Evolutionary conservation across 352 stramenopile genomes (phyloP).

Genomic region (Pythium diclinum): DNA sequence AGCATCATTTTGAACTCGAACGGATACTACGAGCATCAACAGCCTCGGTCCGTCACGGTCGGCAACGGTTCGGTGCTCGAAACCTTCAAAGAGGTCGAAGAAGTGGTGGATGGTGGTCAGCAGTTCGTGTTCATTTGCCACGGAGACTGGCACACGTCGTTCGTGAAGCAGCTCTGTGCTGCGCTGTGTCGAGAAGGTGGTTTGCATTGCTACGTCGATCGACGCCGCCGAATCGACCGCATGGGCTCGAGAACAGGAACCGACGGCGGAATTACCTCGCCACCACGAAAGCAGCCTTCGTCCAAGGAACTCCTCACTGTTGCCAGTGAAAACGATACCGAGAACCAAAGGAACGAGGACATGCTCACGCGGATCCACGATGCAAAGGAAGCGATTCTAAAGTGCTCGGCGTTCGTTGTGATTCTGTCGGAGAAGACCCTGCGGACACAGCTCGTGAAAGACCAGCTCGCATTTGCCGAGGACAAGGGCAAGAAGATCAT

Average conservation of each 20-base stretch:
- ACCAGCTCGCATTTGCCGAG: conserved; percentile 80
- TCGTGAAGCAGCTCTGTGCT: conserved; percentile 67
- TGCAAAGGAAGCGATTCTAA: conserved; percentile 79
- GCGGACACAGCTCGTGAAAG: conserved; percentile 64
- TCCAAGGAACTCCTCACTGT: conserved; percentile 12
- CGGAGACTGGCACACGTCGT: conserved; percentile 65
- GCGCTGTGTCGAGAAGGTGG: conserved; percentile 65
- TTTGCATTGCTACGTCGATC: conserved; percentile 69
- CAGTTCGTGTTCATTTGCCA: conserved; percentile 87
- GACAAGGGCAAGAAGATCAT: conserved; percentile 84
- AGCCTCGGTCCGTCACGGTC: not conserved
- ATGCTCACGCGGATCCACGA: conserved; percentile 72
- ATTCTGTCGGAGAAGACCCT: conserved; percentile 76
- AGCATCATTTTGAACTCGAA: conserved; percentile 64
- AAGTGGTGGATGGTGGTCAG: conserved; percentile 48
- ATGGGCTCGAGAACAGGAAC: conserved; percentile 12
- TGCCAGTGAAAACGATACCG: conserved; percentile 5
- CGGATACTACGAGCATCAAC: conserved; percentile 69
- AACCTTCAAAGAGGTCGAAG: conserved; percentile 50
- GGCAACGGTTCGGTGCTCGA: conserved; percentile 55
- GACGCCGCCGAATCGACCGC: conserved; percentile 24
- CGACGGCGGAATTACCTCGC: not conserved
- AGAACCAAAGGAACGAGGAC: conserved; percentile 35
- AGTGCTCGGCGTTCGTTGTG: conserved; percentile 72
- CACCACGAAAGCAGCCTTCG: conserved; percentile 4